Evolutionary conservation across 805 yeast genomes (phyloP), one percentile per base, ranked within the genome.

Genomic region (Candida insectalens): DNA sequence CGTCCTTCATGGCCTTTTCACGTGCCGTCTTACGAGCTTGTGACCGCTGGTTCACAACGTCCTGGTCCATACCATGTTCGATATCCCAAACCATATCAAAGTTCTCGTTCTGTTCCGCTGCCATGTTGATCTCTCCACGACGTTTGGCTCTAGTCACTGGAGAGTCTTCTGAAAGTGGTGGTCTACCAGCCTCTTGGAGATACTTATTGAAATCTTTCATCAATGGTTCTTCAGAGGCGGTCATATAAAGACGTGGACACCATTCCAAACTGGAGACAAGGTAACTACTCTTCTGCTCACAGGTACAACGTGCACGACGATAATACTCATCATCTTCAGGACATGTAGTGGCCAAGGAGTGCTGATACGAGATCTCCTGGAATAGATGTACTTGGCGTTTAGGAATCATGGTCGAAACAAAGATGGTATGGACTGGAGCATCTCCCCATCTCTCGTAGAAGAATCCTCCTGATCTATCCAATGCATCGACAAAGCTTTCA

Each of bases 391-490:
- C 63, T 49, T 78, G 65, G 36, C 71, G 72, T 50, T 67, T 72
- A 33, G 77, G 72, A 54, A 83, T 43, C 35, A 65, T 49, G 25
- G 58, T 40, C 7, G 68, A 52, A 2, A 60, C 60, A 3, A 63
- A 69, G 30, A 69, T 57, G 2, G 73, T 53, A 48, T 68, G 74
- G 23, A 69, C 52, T 2, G 75, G 75, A 5, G 74, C 74, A 47
- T 84, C 95, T 12, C 95, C 95, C 94, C 95, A 85, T 44, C 95
- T 67, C 59, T 84, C 92, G 51, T 83, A 82, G 53, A 72, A 83
- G 54, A 83, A 83, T 0, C 94, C 94, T 36, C 92, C 94, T 4
- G 71, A 59, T 21, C 52, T 44, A 51, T 83, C 94, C 29, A 83
- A 59, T 50, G 62, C 61, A 17, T 78, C 62, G 49, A 81, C 82